A percentile compares a stretch with the other conserved stretches of the same genome.
Conservation (phyloP, 2,329 filamentous ascomycete genomes). For the Geoglossum cookeanum region DNA sequence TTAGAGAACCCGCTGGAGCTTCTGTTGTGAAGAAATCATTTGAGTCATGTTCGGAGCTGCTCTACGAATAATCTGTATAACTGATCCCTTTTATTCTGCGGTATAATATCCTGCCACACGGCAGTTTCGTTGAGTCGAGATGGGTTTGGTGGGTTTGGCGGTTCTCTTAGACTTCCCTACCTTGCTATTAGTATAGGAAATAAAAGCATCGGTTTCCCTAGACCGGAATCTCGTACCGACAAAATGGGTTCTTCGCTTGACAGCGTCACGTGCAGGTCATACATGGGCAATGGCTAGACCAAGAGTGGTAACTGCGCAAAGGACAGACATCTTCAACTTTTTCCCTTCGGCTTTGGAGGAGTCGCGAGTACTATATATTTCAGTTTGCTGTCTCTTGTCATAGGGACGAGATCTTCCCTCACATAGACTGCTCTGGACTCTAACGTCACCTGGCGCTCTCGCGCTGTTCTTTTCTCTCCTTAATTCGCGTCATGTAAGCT, state of each 20-base stretch:
- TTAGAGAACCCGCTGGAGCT: constrained; percentile 94
- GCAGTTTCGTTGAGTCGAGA: not conserved
- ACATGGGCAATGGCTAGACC: not conserved
- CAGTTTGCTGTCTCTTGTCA: not conserved
- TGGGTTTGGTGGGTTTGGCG: not conserved
- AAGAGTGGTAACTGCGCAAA: not conserved
- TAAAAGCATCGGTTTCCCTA: not conserved
- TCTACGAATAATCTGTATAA: not conserved
- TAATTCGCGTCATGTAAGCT: not conserved
- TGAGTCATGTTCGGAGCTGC: not conserved
- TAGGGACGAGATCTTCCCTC: not conserved
- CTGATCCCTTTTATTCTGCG: not conserved
- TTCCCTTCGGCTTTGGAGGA: not conserved
- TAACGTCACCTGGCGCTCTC: not conserved
- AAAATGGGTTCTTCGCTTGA: no score
- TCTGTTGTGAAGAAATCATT: constrained; percentile 44
- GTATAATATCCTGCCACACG: not conserved
- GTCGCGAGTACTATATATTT: not conserved
- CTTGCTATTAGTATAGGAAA: not conserved
- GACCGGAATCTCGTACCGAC: no score
- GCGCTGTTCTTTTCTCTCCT: constrained; percentile 1
- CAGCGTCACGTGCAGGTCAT: not conserved
- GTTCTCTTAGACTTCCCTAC: not conserved
- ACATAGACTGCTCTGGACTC: not conserved
- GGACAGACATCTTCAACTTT: not conserved